Evolutionary conservation across 2,329 filamentous ascomycete genomes (phyloP).

Genomic region (Arthrobotrys iridis): DNA sequence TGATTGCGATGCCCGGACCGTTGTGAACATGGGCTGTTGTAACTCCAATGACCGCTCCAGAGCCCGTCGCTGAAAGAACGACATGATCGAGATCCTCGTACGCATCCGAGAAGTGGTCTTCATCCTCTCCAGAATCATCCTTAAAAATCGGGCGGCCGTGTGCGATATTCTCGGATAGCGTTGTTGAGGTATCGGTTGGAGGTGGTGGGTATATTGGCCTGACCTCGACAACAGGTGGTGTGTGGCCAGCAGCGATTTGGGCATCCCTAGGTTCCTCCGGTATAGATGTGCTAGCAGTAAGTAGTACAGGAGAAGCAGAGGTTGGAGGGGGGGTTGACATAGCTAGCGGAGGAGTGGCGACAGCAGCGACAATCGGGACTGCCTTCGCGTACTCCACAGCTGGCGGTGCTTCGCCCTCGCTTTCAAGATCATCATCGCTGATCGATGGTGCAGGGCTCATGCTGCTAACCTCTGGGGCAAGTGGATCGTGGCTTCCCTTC

Average conservation of each 20-base stretch:
- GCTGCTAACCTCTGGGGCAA: constrained; percentile 43
- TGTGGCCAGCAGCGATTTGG: constrained; percentile 36
- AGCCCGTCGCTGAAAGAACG: constrained; percentile 40
- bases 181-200: constrained; percentile 21
- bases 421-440: constrained; percentile 42
- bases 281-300: not conserved
- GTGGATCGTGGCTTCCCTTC: constrained; percentile 10
- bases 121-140: constrained; percentile 40
- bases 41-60: constrained; percentile 39
- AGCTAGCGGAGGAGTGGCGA: constrained; percentile 5
- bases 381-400: not conserved
- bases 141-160: constrained; percentile 36
- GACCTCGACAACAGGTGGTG: constrained; percentile 40
- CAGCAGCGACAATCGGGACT: constrained; percentile 4
- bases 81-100: constrained; percentile 50
- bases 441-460: constrained; percentile 44
- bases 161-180: constrained; percentile 35
- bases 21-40: constrained; percentile 15
- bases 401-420: constrained; percentile 1
- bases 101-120: constrained; percentile 50
- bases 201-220: constrained; percentile 44
- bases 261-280: constrained; percentile 22
- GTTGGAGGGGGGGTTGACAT: constrained; percentile 3
- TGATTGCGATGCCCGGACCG: not conserved
- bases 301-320: not conserved